A percentile compares a stretch with the other conserved stretches of the same genome.
Evolutionary conservation across 805 yeast species (phyloP).

Genomic region (Metschnikowia kofuensis): DNA sequence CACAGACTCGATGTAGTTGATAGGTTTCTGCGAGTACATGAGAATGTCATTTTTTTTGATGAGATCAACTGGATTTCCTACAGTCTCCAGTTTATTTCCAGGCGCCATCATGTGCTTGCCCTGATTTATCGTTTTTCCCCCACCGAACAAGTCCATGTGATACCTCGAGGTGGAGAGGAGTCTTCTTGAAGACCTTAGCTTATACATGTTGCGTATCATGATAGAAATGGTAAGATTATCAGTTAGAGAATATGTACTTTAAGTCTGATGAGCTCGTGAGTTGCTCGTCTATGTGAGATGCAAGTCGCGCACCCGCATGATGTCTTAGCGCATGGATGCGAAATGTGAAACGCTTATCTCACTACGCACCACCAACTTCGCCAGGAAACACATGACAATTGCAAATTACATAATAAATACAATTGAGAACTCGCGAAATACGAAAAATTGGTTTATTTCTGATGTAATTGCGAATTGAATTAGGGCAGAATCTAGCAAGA

Average conservation of each 20-base stretch:
- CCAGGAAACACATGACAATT: neutral
- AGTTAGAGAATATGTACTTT: neutral
- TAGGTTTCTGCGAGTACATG: constrained; percentile 40
- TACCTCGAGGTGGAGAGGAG: neutral
- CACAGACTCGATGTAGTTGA: constrained; percentile 42
- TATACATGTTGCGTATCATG: constrained; percentile 1
- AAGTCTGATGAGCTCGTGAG: neutral
- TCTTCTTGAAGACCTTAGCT: neutral
- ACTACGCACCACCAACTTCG: neutral
- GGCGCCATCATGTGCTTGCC: constrained; percentile 25
- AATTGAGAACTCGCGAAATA: too few relatives aligned
- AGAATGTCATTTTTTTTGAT: constrained; percentile 43
- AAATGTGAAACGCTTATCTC: neutral
- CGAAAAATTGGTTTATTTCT: too few relatives aligned
- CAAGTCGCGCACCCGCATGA: neutral
- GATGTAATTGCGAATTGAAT: too few relatives aligned
- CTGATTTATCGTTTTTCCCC: constrained; percentile 20
- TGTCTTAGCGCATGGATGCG: neutral
- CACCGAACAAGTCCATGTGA: constrained; percentile 27
- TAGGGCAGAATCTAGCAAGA: too few relatives aligned
- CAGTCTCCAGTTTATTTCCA: constrained; percentile 35
- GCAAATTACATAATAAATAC: too few relatives aligned
- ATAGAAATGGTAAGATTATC: neutral
- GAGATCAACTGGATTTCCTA: constrained; percentile 43
- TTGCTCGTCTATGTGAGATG: neutral